Conservation (phyloP, 164 flowering plant species). For the Umbilicus rupestris region DNA sequence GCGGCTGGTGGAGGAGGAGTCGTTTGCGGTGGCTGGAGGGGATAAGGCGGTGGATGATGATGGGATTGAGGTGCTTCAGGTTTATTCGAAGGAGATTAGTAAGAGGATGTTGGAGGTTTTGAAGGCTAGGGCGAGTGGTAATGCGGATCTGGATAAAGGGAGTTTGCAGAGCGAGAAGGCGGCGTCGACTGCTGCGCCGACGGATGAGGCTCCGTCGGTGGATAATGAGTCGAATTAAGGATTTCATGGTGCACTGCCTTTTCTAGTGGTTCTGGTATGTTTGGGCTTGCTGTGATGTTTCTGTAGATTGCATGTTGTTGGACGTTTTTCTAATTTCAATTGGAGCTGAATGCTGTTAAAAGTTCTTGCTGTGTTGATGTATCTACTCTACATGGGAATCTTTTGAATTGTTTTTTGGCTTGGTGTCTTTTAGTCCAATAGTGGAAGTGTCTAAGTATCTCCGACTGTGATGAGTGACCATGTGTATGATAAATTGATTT, state of each 20-base stretch:
- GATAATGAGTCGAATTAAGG: not conserved
- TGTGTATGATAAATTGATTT: too few species aligned
- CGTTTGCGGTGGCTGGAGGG: conserved; percentile 41
- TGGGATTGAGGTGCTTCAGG: conserved; percentile 79
- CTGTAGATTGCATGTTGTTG: too few species aligned
- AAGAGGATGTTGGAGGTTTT: conserved; percentile 71
- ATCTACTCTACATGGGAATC: too few species aligned
- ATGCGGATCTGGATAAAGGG: conserved; percentile 3
- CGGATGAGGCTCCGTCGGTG: not conserved
- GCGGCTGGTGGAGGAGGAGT: conserved; percentile 58
- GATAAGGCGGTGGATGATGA: conserved; percentile 27
- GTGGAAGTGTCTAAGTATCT: too few species aligned
- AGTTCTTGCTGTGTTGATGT: too few species aligned
- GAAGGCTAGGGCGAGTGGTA: conserved; percentile 35
- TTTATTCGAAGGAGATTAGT: conserved; percentile 89
- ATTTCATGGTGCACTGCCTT: not conserved
- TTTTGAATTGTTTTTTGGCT: too few species aligned
- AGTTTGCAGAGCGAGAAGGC: conserved; percentile 23
- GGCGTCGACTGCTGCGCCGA: conserved; percentile 18
- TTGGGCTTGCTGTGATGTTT: too few species aligned
- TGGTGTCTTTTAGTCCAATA: too few species aligned
- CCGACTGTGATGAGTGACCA: too few species aligned
- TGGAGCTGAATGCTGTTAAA: too few species aligned
- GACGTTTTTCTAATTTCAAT: too few species aligned
- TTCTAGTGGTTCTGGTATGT: too few species aligned